Percentiles rank a stretch among this genome's conserved stretches.
These are phyloP conservation scores for Przewalskia tangutica DNA, from an alignment of 257 asterid species.

Conservation along the genomic window DNA sequence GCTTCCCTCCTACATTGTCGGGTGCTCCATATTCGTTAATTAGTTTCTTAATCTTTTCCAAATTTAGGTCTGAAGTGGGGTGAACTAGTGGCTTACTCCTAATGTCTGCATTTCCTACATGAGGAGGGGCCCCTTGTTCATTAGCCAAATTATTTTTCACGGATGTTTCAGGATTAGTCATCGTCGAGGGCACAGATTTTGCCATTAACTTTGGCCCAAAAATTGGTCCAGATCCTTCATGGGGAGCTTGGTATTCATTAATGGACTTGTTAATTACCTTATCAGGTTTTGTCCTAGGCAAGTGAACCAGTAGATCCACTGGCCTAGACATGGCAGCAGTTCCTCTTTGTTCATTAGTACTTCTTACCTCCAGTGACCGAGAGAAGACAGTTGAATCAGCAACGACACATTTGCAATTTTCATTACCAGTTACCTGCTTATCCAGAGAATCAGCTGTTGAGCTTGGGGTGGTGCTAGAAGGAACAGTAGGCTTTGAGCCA, in stretches of 20 bases:
- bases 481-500: neutral
- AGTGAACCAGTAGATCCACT: slow-evolving; percentile 1
- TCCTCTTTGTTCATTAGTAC: neutral
- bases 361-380: neutral
- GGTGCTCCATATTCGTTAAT: slow-evolving; percentile 1
- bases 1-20: neutral
- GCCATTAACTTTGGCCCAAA: slow-evolving; percentile 7
- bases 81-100: slow-evolving; percentile 2
- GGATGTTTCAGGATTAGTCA: neutral
- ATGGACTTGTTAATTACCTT: neutral
- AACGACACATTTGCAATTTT: neutral
- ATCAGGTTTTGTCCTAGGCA: neutral
- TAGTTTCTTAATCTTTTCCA: slow-evolving; percentile 4
- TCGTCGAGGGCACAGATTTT: neutral
- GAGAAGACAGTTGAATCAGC: neutral
- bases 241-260: neutral
- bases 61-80: slow-evolving; percentile 6
- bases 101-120: neutral
- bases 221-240: neutral
- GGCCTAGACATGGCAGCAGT: neutral
- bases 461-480: neutral
- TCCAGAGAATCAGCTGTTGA: neutral
- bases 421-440: neutral
- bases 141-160: slow-evolving; percentile 6
- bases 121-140: slow-evolving; percentile 15